Percentiles rank a stretch among this genome's conserved stretches.
These are phyloP conservation scores for Mortierella antarctica DNA, from an alignment of 192 early-diverging fungal genomes.

Conservation along the genomic window DNA sequence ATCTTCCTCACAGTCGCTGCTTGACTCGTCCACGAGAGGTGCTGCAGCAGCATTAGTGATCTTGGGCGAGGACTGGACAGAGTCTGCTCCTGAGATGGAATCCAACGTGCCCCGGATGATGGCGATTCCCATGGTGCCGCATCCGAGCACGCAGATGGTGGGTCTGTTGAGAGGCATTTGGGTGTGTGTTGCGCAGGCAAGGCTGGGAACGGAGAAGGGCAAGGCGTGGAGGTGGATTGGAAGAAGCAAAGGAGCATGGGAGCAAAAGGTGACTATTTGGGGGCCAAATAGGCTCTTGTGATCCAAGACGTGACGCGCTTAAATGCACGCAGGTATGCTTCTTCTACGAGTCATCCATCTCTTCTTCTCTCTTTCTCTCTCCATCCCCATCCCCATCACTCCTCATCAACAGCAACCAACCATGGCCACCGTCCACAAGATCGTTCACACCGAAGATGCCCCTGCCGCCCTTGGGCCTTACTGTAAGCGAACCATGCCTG, in stretches of 20 bases:
- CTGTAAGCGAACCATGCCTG: conserved; percentile 54
- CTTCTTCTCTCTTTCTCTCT: background rate
- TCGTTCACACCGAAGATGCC: conserved; percentile 66
- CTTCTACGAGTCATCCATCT: background rate
- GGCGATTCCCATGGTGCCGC: conserved; percentile 66
- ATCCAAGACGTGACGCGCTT: no score
- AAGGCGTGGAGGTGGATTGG: background rate
- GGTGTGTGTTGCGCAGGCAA: background rate
- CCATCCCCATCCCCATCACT: background rate
- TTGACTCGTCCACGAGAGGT: no score
- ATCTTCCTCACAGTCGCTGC: background rate
- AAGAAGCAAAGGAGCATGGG: background rate
- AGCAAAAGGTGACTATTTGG: background rate
- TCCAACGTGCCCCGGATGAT: conserved; percentile 62
- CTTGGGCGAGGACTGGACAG: conserved; percentile 13
- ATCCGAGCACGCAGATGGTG: conserved; percentile 59
- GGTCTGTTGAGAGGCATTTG: conserved; percentile 40
- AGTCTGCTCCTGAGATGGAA: conserved; percentile 12
- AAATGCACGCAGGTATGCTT: no score
- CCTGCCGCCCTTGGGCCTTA: conserved; percentile 83
- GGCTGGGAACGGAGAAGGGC: background rate
- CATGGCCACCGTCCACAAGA: conserved; percentile 43
- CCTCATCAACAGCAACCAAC: background rate
- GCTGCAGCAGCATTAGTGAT: conserved; percentile 36
- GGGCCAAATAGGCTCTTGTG: no score